Conservation (phyloP, 768 basidiomycete species). For the Baorangia bicolor region DNA sequence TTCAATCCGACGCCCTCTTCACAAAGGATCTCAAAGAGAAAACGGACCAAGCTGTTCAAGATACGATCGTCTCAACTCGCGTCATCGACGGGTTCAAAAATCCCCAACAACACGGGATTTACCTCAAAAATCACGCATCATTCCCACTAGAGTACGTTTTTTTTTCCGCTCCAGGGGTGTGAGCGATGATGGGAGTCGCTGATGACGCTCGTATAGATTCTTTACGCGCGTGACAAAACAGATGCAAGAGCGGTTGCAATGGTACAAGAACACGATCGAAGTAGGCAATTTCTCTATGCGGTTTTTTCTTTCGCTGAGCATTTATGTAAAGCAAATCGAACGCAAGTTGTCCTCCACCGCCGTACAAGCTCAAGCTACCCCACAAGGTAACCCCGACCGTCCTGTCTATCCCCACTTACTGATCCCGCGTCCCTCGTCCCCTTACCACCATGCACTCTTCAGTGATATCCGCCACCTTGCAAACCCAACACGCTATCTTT, state of each 20-base stretch:
- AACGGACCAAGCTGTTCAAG: no score
- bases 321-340: slow-evolving; percentile 52
- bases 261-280: no score
- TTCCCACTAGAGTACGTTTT: slow-evolving; percentile 85
- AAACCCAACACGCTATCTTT: slow-evolving; percentile 78
- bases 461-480: slow-evolving; percentile 76
- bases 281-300: slow-evolving; percentile 5
- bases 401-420: background rate
- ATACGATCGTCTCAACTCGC: no score
- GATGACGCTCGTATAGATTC: no score
- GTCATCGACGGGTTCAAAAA: slow-evolving; percentile 78
- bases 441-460: background rate
- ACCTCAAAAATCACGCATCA: slow-evolving; percentile 72
- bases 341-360: slow-evolving; percentile 71
- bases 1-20: no score
- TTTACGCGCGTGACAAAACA: slow-evolving; percentile 70
- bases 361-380: slow-evolving; percentile 61
- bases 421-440: background rate
- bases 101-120: slow-evolving; percentile 65
- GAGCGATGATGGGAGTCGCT: background rate
- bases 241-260: slow-evolving; percentile 67
- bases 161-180: no score
- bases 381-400: slow-evolving; percentile 53
- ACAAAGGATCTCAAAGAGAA: no score
- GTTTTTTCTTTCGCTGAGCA: background rate